Evolutionary conservation across 2,329 filamentous ascomycete genomes (phyloP).

Genomic region (Dendrostoma leiphaemia): DNA sequence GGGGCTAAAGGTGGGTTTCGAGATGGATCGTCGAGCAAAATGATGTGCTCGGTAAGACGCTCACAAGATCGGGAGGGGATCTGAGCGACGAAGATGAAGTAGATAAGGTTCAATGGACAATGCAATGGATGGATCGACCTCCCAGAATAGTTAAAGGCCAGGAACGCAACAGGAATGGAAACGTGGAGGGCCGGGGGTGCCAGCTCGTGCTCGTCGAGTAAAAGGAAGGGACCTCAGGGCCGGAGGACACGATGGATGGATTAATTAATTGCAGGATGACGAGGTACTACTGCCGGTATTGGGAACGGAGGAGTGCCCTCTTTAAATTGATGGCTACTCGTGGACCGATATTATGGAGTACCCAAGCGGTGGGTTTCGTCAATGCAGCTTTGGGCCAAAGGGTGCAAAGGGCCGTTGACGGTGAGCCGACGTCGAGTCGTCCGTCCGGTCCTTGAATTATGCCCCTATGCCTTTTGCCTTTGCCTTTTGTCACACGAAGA

Average conservation of each 20-base stretch:
- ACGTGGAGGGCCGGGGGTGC: neutral
- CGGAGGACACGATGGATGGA: neutral
- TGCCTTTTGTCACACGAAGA: neutral
- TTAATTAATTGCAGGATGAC: too few relatives aligned
- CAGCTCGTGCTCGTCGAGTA: too few relatives aligned
- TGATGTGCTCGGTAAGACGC: too few relatives aligned
- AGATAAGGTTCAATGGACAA: neutral
- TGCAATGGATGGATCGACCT: neutral
- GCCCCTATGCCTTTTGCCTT: too few relatives aligned
- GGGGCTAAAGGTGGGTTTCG: neutral
- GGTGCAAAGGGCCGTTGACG: neutral
- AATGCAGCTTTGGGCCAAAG: too few relatives aligned
- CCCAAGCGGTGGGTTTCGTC: neutral
- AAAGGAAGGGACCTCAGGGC: too few relatives aligned
- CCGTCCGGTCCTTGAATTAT: neutral
- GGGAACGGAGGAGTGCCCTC: neutral
- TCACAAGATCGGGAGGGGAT: too few relatives aligned
- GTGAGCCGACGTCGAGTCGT: neutral
- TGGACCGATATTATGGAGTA: neutral
- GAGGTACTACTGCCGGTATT: too few relatives aligned
- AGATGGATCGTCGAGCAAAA: neutral
- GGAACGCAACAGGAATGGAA: neutral
- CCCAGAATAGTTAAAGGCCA: neutral
- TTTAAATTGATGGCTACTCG: neutral
- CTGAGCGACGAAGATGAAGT: neutral